phyloP scores from a whole-genome alignment of 441 rosid genomes.

The Euphorbia corollata region DNA sequence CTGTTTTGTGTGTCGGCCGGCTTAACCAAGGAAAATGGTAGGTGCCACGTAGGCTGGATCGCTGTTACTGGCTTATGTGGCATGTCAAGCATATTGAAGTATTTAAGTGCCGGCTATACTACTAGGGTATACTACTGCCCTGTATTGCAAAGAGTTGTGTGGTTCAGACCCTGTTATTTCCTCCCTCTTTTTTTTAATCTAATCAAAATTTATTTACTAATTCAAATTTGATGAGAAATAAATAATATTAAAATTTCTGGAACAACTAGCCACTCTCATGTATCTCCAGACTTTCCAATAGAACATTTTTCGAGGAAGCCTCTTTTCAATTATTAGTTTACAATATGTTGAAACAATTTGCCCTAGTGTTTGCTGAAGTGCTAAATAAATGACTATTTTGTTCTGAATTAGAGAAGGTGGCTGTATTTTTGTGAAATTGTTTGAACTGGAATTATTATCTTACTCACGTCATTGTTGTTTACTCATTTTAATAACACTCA shows the following conservation, averaged over 20 bases:
- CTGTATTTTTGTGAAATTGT: slow-evolving; percentile 6
- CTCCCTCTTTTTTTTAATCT: background rate
- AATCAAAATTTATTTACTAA: background rate
- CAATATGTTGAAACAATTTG: background rate
- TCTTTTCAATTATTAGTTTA: background rate
- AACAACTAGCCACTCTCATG: background rate
- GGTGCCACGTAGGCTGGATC: background rate
- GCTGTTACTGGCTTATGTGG: background rate
- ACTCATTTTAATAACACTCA: background rate
- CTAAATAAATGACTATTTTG: background rate
- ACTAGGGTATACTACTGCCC: background rate
- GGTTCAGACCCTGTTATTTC: background rate
- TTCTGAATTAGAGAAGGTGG: background rate
- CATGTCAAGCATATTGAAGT: slow-evolving; percentile 5
- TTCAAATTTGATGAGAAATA: background rate
- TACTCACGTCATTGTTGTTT: background rate
- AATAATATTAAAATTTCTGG: background rate
- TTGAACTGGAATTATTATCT: background rate
- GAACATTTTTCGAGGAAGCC: background rate
- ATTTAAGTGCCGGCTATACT: background rate
- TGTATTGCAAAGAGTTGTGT: background rate
- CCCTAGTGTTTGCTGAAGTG: background rate
- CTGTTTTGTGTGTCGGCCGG: background rate
- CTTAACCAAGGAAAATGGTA: background rate
- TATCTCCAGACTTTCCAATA: background rate